A percentile compares a stretch with the other conserved stretches of the same genome.
phyloP scores from a whole-genome alignment of 1,139 yeast genomes.

The Ogataea hybrid region DNA sequence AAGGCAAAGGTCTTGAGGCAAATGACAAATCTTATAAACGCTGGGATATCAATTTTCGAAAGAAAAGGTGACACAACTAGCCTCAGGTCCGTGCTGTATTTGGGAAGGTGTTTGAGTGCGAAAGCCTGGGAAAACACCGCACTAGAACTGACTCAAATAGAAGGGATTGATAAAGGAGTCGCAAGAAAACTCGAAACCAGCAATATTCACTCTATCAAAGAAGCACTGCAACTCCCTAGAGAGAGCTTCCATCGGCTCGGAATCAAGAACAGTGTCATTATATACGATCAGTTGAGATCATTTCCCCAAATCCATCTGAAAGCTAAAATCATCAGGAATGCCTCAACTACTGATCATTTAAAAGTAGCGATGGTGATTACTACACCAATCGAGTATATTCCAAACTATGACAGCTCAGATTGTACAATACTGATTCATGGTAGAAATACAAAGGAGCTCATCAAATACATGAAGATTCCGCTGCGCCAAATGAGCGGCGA shows the following conservation, averaged over 20 bases:
- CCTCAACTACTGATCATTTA: background rate
- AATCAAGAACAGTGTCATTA: background rate
- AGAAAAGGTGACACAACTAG: conserved; percentile 41
- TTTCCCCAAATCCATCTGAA: background rate
- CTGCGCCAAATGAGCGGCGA: background rate
- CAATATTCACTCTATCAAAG: conserved; percentile 33
- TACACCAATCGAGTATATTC: background rate
- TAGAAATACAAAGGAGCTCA: background rate
- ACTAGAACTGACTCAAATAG: conserved; percentile 42
- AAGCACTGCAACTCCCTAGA: conserved; percentile 32
- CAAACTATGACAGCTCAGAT: background rate
- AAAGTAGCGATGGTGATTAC: background rate
- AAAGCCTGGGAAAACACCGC: conserved; percentile 49
- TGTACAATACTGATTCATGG: background rate
- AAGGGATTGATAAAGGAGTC: conserved; percentile 41
- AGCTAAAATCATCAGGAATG: background rate
- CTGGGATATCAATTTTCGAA: conserved; percentile 43
- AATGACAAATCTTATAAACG: conserved; percentile 39
- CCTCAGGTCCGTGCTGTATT: conserved; percentile 35
- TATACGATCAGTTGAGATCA: background rate
- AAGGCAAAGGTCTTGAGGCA: conserved; percentile 40
- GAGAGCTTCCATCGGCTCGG: conserved; percentile 34
- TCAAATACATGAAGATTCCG: background rate
- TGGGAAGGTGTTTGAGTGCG: conserved; percentile 40
- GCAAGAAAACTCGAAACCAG: conserved; percentile 38